Evolutionary conservation across 306 rosid species (phyloP).

Genomic region (Cotoneaster glaucophyllus): DNA sequence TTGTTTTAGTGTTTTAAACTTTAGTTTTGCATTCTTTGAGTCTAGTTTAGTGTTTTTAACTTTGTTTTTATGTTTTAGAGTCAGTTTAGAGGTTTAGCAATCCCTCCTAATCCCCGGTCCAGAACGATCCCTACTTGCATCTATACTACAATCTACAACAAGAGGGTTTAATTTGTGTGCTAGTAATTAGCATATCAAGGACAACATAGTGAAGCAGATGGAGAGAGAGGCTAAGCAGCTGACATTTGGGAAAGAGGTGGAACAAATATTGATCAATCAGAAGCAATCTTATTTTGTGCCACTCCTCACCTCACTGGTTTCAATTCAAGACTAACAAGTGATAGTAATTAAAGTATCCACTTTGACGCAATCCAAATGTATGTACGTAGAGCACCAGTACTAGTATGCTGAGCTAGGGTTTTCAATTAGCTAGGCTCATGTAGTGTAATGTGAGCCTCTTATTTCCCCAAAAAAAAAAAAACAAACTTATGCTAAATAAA

Average conservation of each 20-base stretch:
- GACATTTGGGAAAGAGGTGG: slow-evolving; percentile 21
- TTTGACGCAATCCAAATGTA: background rate
- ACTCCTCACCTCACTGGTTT: background rate
- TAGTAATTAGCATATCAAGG: too few relatives aligned
- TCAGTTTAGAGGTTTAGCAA: too few relatives aligned
- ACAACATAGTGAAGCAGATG: slow-evolving; percentile 9
- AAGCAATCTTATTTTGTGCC: slow-evolving; percentile 22
- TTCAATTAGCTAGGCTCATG: background rate
- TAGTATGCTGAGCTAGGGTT: background rate
- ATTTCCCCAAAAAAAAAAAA: background rate
- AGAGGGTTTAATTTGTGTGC: too few relatives aligned
- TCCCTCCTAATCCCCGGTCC: too few relatives aligned
- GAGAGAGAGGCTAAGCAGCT: slow-evolving; percentile 25
- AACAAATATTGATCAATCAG: slow-evolving; percentile 12
- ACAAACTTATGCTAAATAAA: background rate
- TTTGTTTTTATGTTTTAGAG: too few relatives aligned
- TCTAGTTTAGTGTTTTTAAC: too few relatives aligned
- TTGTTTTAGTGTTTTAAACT: too few relatives aligned
- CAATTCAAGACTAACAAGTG: background rate
- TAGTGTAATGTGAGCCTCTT: background rate
- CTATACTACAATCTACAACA: too few relatives aligned
- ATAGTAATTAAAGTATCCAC: too few relatives aligned
- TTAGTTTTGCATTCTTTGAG: too few relatives aligned
- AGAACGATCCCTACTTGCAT: too few relatives aligned
- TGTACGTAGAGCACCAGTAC: background rate